These are phyloP conservation scores for Rhynchosporium graminicola DNA, from an alignment of 2,329 filamentous ascomycete genomes.

Conservation along the genomic window DNA sequence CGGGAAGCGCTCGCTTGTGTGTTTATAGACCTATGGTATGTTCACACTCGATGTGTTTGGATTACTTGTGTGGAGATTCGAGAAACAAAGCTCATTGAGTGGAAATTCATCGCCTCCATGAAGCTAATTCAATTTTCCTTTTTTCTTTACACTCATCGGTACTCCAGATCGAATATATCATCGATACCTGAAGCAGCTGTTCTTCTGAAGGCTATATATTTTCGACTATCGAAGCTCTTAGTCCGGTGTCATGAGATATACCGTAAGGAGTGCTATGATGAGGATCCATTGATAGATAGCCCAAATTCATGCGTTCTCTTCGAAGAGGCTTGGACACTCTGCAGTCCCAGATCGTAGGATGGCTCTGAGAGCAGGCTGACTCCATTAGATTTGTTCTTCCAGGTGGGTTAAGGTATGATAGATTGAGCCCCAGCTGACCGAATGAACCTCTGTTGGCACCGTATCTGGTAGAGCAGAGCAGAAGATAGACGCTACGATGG, in stretches of 20 bases:
- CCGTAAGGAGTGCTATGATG: neutral
- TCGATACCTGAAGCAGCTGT: slow-evolving; percentile 10
- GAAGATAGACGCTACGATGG: no score
- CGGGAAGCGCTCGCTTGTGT: slow-evolving; percentile 36
- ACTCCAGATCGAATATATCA: slow-evolving; percentile 24
- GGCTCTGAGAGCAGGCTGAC: slow-evolving; percentile 11
- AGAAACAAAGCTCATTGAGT: slow-evolving; percentile 19
- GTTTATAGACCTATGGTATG: slow-evolving; percentile 47
- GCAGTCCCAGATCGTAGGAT: slow-evolving; percentile 15
- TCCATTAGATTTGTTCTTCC: slow-evolving; percentile 9
- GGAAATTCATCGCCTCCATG: slow-evolving; percentile 24
- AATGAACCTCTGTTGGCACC: no score
- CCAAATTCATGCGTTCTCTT: neutral
- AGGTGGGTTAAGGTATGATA: neutral
- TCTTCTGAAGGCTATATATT: neutral
- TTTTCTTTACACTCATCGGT: slow-evolving; percentile 22
- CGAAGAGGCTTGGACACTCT: neutral
- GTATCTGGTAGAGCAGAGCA: no score
- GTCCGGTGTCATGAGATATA: neutral
- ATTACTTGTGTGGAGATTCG: slow-evolving; percentile 23
- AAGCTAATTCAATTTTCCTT: slow-evolving; percentile 24
- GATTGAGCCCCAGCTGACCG: no score
- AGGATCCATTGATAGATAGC: neutral
- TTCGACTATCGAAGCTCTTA: neutral
- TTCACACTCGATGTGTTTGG: slow-evolving; percentile 31